Evolutionary conservation across 768 basidiomycete species (phyloP).

Genomic region (Lentinula raphanica): DNA sequence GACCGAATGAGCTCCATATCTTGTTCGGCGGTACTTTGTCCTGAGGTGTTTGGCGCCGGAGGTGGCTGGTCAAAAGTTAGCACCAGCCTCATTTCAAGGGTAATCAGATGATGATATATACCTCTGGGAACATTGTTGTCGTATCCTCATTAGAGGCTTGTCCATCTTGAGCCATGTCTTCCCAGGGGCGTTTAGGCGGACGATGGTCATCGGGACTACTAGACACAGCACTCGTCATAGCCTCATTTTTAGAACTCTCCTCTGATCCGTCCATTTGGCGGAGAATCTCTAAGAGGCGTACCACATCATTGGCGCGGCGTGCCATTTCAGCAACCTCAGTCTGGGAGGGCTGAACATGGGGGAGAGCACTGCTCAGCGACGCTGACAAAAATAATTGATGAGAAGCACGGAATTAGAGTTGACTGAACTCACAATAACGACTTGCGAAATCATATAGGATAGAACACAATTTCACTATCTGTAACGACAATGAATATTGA

Average conservation of each 20-base stretch:
- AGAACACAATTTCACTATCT: constrained; percentile 62
- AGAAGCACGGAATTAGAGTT: neutral
- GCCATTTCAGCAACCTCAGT: constrained; percentile 68
- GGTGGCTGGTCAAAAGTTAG: constrained; percentile 11
- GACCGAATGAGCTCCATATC: constrained; percentile 84
- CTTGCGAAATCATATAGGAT: constrained; percentile 60
- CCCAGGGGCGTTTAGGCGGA: constrained; percentile 76
- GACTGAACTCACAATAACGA: constrained; percentile 50
- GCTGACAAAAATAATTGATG: constrained; percentile 20
- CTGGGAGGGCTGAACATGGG: constrained; percentile 46
- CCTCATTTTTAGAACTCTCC: constrained; percentile 28
- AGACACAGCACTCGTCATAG: constrained; percentile 9
- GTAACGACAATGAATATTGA: constrained; percentile 10
- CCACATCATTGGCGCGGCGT: constrained; percentile 57
- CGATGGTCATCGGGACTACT: constrained; percentile 46
- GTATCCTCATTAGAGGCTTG: constrained; percentile 20
- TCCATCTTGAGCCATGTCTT: constrained; percentile 56
- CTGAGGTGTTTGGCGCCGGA: neutral
- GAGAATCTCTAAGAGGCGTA: constrained; percentile 62
- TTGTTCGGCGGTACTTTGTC: constrained; percentile 64
- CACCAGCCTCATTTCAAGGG: neutral
- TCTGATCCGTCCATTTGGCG: constrained; percentile 38
- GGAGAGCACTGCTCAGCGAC: constrained; percentile 38
- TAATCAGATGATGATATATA: constrained; percentile 15
- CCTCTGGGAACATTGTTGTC: constrained; percentile 27